phyloP scores from a whole-genome alignment of 23 red algal species.

The Agarophyton chilense region DNA sequence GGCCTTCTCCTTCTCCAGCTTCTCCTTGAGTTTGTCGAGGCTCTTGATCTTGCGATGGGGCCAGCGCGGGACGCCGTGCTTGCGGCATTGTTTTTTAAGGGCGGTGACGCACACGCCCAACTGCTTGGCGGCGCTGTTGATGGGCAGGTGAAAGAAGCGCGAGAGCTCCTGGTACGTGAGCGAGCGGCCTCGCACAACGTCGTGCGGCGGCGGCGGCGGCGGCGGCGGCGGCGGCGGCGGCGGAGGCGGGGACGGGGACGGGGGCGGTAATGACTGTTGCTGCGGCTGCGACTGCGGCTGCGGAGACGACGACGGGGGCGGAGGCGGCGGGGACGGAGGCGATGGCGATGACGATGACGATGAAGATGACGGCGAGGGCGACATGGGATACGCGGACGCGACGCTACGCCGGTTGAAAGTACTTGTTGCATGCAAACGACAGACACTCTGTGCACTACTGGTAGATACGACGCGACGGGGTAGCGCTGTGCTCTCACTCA shows the following conservation, averaged over 20 bases:
- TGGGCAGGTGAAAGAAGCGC: constrained; percentile 79
- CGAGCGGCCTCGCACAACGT: constrained; percentile 7
- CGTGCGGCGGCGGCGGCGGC: neutral
- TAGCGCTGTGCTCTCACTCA: too few species aligned
- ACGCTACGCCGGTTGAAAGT: too few species aligned
- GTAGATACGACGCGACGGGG: too few species aligned
- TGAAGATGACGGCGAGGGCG: neutral
- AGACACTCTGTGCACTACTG: too few species aligned
- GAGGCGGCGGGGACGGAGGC: neutral
- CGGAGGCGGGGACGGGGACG: neutral
- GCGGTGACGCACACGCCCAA: constrained; percentile 89
- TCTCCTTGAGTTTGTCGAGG: constrained; percentile 89
- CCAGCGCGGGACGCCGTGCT: constrained; percentile 80
- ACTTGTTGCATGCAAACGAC: too few species aligned
- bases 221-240: neutral
- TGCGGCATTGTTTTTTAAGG: constrained; percentile 86
- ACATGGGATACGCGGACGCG: neutral
- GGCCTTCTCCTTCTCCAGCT: constrained; percentile 76
- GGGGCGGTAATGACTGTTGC: neutral
- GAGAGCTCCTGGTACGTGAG: constrained; percentile 59
- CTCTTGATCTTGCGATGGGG: constrained; percentile 82
- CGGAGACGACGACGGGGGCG: neutral
- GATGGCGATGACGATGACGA: neutral
- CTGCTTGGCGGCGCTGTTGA: constrained; percentile 76
- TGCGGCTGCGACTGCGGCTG: neutral